phyloP scores from a whole-genome alignment of 495 filamentous ascomycete species.

The Neurospora sp. region DNA sequence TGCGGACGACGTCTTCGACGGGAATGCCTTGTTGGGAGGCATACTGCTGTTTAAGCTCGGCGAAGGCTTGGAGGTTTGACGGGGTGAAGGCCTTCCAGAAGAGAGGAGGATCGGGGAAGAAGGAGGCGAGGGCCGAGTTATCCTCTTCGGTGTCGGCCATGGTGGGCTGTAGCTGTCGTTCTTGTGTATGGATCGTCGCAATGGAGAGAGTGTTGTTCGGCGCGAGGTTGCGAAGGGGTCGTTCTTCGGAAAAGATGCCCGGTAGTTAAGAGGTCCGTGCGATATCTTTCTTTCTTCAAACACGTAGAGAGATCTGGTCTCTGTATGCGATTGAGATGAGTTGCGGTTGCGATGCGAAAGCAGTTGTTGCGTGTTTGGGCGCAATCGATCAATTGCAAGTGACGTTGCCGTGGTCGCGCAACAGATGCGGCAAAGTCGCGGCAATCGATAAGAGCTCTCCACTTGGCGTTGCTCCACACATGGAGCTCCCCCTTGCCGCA shows the following conservation, averaged over 20 bases:
- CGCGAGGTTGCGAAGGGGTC: not conserved
- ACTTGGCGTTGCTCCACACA: not conserved
- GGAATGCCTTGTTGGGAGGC: conserved; percentile 26
- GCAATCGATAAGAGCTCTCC: not conserved
- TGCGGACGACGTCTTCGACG: conserved; percentile 18
- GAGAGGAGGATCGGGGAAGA: conserved; percentile 72
- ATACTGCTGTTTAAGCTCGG: conserved; percentile 36
- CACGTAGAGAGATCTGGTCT: not conserved
- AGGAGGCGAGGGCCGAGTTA: conserved; percentile 25
- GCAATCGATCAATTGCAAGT: not conserved
- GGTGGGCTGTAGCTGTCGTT: not conserved
- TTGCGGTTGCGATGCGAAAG: not conserved
- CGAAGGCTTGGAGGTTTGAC: conserved; percentile 61
- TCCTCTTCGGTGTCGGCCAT: conserved; percentile 32
- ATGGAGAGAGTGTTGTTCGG: not conserved
- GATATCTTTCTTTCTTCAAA: not conserved
- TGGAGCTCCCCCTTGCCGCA: not conserved
- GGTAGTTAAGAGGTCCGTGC: not conserved
- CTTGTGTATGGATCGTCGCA: not conserved
- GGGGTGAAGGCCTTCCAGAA: conserved; percentile 85
- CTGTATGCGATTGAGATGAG: not conserved
- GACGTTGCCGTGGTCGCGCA: not conserved
- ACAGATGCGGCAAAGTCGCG: not conserved
- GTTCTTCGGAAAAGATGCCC: not conserved
- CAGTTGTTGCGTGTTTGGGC: not conserved